Evolutionary conservation across 2,329 filamentous ascomycete genomes (phyloP).

Genomic region (Clarireedia monteithiana): DNA sequence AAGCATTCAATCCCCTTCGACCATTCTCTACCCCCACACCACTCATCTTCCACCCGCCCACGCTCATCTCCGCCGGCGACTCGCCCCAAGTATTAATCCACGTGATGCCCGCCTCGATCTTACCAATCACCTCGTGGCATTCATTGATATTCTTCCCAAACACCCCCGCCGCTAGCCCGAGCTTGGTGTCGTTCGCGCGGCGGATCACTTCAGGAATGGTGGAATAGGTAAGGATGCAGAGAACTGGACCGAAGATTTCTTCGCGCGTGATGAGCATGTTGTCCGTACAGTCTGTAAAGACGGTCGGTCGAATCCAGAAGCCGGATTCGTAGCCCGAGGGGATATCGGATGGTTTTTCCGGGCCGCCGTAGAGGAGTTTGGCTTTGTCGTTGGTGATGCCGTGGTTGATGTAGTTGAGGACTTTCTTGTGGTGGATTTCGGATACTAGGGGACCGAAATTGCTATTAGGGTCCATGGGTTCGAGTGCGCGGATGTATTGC

Average conservation of each 20-base stretch:
- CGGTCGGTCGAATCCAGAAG: conserved; percentile 78
- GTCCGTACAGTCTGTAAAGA: conserved; percentile 82
- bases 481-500: conserved; percentile 59
- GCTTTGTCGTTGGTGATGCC: conserved; percentile 68
- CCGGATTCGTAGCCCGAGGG: conserved; percentile 42
- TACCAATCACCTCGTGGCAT: conserved; percentile 63
- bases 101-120: conserved; percentile 76
- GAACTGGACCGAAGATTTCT: conserved; percentile 85
- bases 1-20: conserved; percentile 67
- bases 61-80: conserved; percentile 83
- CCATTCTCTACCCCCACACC: conserved; percentile 86
- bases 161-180: conserved; percentile 78
- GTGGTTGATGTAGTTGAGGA: conserved; percentile 66
- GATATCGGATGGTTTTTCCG: conserved; percentile 39
- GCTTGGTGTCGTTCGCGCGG: conserved; percentile 67
- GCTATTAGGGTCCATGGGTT: conserved; percentile 61
- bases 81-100: conserved; percentile 97
- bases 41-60: conserved; percentile 88
- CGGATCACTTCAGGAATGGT: conserved; percentile 60
- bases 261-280: conserved; percentile 71
- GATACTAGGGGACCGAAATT: conserved; percentile 84
- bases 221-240: conserved; percentile 70
- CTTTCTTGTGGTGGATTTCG: conserved; percentile 66
- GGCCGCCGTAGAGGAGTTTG: conserved; percentile 64
- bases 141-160: conserved; percentile 69